Evolutionary conservation across 257 asterid genomes (phyloP).

Genomic region (Solanum chilense): DNA sequence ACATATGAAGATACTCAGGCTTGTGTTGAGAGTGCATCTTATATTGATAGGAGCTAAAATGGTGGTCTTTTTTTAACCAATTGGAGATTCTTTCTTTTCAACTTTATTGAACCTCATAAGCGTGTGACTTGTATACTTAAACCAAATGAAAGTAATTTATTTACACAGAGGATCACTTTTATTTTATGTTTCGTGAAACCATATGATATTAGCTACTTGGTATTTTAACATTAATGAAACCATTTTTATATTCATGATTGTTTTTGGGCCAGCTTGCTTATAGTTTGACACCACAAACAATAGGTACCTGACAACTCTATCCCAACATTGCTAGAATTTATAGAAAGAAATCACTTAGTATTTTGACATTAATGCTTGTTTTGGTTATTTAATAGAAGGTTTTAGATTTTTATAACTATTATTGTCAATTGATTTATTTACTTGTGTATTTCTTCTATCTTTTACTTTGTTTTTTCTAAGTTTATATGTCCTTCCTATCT

Average conservation of each 20-base stretch:
- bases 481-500: not conserved
- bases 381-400: not conserved
- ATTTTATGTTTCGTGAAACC: too few species aligned
- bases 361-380: too few species aligned
- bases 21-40: too few species aligned
- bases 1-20: too few species aligned
- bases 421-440: not conserved
- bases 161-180: too few species aligned
- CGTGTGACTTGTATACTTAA: not conserved
- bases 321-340: not conserved
- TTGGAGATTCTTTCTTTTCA: not conserved
- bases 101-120: not conserved
- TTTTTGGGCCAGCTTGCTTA: too few species aligned
- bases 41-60: too few species aligned
- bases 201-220: too few species aligned
- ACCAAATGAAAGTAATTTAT: too few species aligned
- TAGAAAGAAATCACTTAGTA: not conserved
- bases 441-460: not conserved
- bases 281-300: not conserved
- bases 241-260: not conserved
- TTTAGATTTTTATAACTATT: too few species aligned
- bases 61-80: too few species aligned
- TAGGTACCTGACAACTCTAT: not conserved
- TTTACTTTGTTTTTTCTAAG: not conserved
- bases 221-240: not conserved